Conservation (phyloP, 1,284 basidiomycete genomes). For the Trichosporon faecale region DNA sequence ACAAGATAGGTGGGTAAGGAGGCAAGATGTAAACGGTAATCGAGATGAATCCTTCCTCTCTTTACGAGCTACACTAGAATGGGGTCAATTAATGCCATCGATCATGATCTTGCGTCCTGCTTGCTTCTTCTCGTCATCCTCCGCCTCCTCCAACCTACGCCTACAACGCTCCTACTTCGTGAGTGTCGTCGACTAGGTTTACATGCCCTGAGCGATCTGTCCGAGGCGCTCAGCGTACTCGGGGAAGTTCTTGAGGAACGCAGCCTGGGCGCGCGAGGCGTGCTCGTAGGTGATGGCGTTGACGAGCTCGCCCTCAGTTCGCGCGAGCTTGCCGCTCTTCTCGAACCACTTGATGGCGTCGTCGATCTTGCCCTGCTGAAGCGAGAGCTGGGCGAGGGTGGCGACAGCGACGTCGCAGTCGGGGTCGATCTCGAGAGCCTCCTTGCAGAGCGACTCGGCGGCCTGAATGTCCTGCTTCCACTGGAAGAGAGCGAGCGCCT, state of each 20-base stretch:
- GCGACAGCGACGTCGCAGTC: constrained; percentile 97
- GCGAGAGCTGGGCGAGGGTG: constrained; percentile 85
- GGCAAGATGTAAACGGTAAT: constrained; percentile 1
- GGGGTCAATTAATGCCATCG: constrained; percentile 2
- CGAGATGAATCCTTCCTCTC: constrained; percentile 5
- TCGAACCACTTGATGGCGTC: constrained; percentile 85
- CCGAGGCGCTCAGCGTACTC: constrained; percentile 61
- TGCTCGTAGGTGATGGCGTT: constrained; percentile 75
- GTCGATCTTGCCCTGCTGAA: constrained; percentile 88
- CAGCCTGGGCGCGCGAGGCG: constrained; percentile 74
- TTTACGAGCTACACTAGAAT: constrained; percentile 5
- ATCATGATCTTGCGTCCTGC: not conserved
- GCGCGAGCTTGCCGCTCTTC: constrained; percentile 76
- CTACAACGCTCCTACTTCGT: not conserved
- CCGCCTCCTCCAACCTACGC: constrained; percentile 3
- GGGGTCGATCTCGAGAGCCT: constrained; percentile 81
- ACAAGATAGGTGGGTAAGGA: not conserved
- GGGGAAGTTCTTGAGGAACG: constrained; percentile 78
- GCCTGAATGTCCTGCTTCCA: constrained; percentile 85
- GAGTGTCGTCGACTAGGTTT: constrained; percentile 14
- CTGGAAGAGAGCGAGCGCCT: constrained; percentile 91
- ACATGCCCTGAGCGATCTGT: constrained; percentile 50
- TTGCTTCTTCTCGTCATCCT: constrained; percentile 1
- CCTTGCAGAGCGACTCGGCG: constrained; percentile 80
- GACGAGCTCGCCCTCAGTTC: constrained; percentile 86